Evolutionary conservation across 1,284 basidiomycete species (phyloP).

Genomic region (Jaminaea rosea): DNA sequence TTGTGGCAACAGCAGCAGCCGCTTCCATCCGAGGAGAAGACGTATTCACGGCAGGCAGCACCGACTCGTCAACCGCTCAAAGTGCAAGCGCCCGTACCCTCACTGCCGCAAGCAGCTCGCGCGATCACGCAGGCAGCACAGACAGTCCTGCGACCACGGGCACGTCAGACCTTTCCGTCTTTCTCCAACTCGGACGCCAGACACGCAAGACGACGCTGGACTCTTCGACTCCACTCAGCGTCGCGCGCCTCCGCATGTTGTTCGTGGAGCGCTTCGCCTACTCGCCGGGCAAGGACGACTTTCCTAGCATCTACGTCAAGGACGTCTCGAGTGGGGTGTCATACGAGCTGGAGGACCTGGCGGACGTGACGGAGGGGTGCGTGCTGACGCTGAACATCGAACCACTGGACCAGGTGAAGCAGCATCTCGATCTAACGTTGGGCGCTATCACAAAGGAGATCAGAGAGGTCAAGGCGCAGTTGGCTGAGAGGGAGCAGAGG

Average conservation of each 20-base stretch:
- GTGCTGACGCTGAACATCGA: conserved; percentile 88
- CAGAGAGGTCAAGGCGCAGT: conserved; percentile 70
- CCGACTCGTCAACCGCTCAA: too few relatives aligned
- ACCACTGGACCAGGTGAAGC: conserved; percentile 94
- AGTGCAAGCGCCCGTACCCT: too few relatives aligned
- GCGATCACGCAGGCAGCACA: too few relatives aligned
- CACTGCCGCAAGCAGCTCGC: too few relatives aligned
- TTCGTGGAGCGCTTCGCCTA: conserved; percentile 95
- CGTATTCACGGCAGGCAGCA: too few relatives aligned
- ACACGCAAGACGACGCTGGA: conserved; percentile 72
- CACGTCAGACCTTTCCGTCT: conserved; percentile 57
- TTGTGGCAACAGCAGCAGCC: background rate
- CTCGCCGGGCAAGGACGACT: conserved; percentile 77
- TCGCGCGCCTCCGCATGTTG: conserved; percentile 67
- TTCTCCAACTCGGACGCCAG: conserved; percentile 81
- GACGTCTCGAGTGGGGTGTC: conserved; percentile 82
- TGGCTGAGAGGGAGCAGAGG: conserved; percentile 49
- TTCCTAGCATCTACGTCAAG: conserved; percentile 89
- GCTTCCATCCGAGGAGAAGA: background rate
- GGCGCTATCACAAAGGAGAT: conserved; percentile 76
- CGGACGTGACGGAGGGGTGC: conserved; percentile 81
- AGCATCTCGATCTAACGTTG: conserved; percentile 88
- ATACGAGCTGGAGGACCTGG: conserved; percentile 89
- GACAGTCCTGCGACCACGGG: too few relatives aligned
- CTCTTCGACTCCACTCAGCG: conserved; percentile 51